These are phyloP conservation scores for Eucalyptus dawsonii DNA, from an alignment of 345 rosid genomes.

Conservation along the genomic window DNA sequence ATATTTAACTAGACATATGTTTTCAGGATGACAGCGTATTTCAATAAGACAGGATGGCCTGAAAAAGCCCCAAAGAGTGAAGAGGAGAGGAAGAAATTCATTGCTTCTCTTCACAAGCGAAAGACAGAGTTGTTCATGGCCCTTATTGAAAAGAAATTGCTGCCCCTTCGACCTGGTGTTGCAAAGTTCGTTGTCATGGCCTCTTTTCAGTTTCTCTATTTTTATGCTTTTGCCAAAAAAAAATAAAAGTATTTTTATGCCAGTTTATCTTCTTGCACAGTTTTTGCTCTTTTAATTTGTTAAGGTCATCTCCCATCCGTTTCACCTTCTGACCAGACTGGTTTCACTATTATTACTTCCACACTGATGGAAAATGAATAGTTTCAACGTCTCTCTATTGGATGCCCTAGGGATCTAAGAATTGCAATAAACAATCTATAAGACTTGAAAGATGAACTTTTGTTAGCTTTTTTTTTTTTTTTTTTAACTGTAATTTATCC, in stretches of 20 bases:
- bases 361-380: neutral
- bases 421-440: neutral
- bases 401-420: neutral
- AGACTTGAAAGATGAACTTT: neutral
- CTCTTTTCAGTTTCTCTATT: neutral
- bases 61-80: constrained; percentile 83
- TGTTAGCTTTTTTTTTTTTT: neutral
- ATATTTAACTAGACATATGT: neutral
- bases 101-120: constrained; percentile 81
- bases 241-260: neutral
- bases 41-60: constrained; percentile 83
- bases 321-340: neutral
- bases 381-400: neutral
- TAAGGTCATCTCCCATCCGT: neutral
- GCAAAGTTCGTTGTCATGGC: constrained; percentile 39
- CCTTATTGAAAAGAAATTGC: constrained; percentile 73
- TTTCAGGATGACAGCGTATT: constrained; percentile 89
- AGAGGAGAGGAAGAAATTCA: constrained; percentile 75
- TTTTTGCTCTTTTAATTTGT: neutral
- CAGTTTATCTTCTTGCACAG: neutral
- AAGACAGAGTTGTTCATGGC: constrained; percentile 91
- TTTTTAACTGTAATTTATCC: neutral
- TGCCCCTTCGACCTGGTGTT: constrained; percentile 90
- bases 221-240: neutral
- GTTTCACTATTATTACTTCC: neutral